Evolutionary conservation across 768 basidiomycete genomes (phyloP).

Genomic region (Mycena metata): DNA sequence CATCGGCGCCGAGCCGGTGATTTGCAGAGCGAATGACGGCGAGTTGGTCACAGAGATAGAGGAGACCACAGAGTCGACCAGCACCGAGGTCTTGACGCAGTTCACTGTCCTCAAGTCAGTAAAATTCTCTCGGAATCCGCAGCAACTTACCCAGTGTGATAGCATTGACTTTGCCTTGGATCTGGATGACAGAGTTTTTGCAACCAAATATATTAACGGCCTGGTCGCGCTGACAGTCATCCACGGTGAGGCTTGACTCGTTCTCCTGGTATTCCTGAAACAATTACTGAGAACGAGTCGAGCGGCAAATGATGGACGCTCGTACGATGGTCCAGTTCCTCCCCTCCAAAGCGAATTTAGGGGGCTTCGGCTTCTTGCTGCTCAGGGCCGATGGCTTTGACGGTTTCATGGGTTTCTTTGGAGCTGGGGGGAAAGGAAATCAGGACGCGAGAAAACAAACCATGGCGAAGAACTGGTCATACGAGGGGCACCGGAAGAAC

Average conservation of each 20-base stretch:
- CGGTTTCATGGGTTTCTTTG: constrained; percentile 83
- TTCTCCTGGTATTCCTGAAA: constrained; percentile 93
- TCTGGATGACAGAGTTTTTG: constrained; percentile 84
- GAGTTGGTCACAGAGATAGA: constrained; percentile 90
- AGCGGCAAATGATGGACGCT: constrained; percentile 14
- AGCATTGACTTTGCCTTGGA: constrained; percentile 97
- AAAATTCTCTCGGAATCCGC: constrained; percentile 12
- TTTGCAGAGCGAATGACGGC: constrained; percentile 93
- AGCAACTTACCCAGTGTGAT: constrained; percentile 81
- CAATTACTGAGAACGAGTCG: constrained; percentile 12
- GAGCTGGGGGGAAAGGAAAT: constrained; percentile 33
- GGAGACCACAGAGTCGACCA: constrained; percentile 95
- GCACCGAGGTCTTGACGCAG: constrained; percentile 87
- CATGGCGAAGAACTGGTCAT: constrained; percentile 15
- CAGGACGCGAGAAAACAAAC: not conserved
- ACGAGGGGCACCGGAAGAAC: constrained; percentile 51
- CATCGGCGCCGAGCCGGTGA: constrained; percentile 91
- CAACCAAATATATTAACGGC: constrained; percentile 91
- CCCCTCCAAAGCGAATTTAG: constrained; percentile 91
- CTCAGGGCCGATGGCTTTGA: constrained; percentile 86
- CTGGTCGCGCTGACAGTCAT: constrained; percentile 83
- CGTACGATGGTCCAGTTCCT: constrained; percentile 94
- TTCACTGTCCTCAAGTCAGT: constrained; percentile 68
- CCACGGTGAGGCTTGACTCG: constrained; percentile 77
- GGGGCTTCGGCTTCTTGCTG: constrained; percentile 95